phyloP scores from a whole-genome alignment of 805 yeast genomes.

The Teunomyces atbi region DNA sequence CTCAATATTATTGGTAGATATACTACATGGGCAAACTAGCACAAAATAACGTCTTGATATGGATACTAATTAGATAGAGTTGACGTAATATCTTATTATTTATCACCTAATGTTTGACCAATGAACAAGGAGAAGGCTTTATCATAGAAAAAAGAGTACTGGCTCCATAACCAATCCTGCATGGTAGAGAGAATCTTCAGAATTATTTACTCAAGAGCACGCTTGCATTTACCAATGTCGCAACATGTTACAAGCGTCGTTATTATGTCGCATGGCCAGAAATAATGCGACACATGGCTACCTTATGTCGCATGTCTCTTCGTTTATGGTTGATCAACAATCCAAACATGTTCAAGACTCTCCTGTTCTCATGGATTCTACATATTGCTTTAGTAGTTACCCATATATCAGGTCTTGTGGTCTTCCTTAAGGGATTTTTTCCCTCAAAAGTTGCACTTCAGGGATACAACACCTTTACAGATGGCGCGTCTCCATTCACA shows the following conservation, averaged over 20 bases:
- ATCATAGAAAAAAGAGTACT: not conserved
- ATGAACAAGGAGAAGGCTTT: not conserved
- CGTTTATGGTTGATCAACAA: not conserved
- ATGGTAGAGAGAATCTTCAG: no score
- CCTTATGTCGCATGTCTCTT: not conserved
- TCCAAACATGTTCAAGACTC: not conserved
- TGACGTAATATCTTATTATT: no score
- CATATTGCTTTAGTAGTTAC: slow-evolving; percentile 10
- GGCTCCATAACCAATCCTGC: not conserved
- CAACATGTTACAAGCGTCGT: not conserved
- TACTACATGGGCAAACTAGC: no score
- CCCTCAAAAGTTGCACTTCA: slow-evolving; percentile 81
- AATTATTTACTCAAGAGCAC: no score
- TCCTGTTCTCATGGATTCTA: slow-evolving; percentile 15
- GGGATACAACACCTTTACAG: slow-evolving; percentile 47
- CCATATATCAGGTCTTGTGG: slow-evolving; percentile 46
- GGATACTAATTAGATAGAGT: no score
- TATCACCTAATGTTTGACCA: not conserved
- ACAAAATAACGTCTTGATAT: no score
- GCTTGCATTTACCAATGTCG: not conserved
- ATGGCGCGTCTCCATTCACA: slow-evolving; percentile 20
- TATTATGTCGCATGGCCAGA: no score
- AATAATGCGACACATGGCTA: no score
- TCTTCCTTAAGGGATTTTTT: slow-evolving; percentile 82
- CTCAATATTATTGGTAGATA: no score